These are phyloP conservation scores for Fusarium sp. DNA, from an alignment of 2,329 filamentous ascomycete genomes.

Conservation along the genomic window DNA sequence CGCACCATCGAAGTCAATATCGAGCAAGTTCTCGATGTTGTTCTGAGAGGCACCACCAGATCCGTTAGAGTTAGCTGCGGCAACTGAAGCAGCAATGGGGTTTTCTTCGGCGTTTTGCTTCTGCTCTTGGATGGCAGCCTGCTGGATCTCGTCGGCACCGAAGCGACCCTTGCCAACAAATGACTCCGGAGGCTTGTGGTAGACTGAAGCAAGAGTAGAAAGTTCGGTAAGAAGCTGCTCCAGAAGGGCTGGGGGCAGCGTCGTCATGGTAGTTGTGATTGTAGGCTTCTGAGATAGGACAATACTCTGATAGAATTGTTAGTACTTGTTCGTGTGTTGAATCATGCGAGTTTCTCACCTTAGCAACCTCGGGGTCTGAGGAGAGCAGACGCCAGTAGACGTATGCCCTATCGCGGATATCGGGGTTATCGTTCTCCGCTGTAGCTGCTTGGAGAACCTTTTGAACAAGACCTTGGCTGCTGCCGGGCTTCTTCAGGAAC, in stretches of 20 bases:
- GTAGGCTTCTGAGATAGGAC: slow-evolving; percentile 94
- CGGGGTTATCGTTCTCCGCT: slow-evolving; percentile 95
- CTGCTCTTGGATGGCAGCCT: slow-evolving; percentile 96
- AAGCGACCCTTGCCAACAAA: slow-evolving; percentile 96
- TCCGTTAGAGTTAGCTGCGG: slow-evolving; percentile 76
- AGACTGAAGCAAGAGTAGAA: slow-evolving; percentile 95
- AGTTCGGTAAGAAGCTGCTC: slow-evolving; percentile 93
- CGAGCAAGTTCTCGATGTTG: slow-evolving; percentile 94
- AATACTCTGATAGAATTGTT: slow-evolving; percentile 68
- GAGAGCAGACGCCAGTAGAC: slow-evolving; percentile 98
- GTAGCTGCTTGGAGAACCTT: slow-evolving; percentile 95
- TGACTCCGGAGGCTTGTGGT: slow-evolving; percentile 98
- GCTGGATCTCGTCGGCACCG: slow-evolving; percentile 93
- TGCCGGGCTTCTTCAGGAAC: slow-evolving; percentile 96
- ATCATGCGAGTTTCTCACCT: slow-evolving; percentile 64
- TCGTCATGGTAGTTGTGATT: slow-evolving; percentile 94
- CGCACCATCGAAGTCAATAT: slow-evolving; percentile 95
- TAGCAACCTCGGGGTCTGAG: slow-evolving; percentile 89
- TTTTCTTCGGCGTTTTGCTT: slow-evolving; percentile 92
- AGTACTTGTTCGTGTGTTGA: neutral
- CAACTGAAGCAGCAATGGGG: slow-evolving; percentile 88
- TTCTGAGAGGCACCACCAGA: slow-evolving; percentile 70
- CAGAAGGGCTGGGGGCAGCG: slow-evolving; percentile 83
- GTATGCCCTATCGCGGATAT: slow-evolving; percentile 96
- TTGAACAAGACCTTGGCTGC: slow-evolving; percentile 90